These are phyloP conservation scores for Nannizzia gypsea DNA, from an alignment of 2,329 filamentous ascomycete species.

Conservation along the genomic window DNA sequence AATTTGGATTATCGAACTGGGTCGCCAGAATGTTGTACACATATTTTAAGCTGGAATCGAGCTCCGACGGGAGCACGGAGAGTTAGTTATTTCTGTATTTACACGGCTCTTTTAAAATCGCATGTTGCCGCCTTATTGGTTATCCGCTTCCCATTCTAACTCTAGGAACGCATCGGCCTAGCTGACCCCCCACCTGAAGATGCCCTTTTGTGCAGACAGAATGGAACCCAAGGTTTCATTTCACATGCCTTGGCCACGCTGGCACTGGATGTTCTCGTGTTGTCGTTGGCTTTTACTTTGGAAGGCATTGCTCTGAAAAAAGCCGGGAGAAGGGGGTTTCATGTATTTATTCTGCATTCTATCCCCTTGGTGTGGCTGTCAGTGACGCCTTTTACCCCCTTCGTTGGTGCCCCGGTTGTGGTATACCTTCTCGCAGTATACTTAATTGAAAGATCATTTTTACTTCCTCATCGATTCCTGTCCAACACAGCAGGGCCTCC, in stretches of 20 bases:
- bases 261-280: neutral
- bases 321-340: neutral
- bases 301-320: neutral
- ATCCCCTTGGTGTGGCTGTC: neutral
- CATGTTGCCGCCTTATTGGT: neutral
- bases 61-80: neutral
- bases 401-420: neutral
- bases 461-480: neutral
- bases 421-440: neutral
- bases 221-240: neutral
- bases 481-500: neutral
- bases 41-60: neutral
- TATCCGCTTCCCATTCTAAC: neutral
- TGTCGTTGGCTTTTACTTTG: neutral
- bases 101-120: neutral
- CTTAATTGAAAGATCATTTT: neutral
- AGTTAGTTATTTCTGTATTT: neutral
- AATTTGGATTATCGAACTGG: neutral
- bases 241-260: conserved; percentile 1
- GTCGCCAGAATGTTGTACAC: neutral
- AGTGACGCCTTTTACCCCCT: neutral
- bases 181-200: neutral
- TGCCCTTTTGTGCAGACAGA: neutral
- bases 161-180: neutral
- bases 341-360: neutral